phyloP scores from a whole-genome alignment of 176 grass and related monocot genomes.

The Juncus inflexus region DNA sequence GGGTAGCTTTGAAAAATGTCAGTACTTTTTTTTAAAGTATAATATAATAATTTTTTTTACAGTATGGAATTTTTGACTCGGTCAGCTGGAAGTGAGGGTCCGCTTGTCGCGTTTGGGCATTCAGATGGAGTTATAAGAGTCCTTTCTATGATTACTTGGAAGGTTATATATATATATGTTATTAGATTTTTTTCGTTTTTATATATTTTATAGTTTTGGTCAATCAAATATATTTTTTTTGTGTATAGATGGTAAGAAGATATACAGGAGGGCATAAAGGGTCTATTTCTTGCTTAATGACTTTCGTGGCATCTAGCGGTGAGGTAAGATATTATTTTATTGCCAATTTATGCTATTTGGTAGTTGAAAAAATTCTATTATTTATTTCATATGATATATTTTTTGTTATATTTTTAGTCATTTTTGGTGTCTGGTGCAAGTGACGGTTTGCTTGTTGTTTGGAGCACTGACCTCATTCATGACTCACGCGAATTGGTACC shows the following conservation, averaged over 20 bases:
- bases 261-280: constrained; percentile 99
- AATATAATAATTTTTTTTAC: neutral
- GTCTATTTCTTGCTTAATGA: constrained; percentile 91
- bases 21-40: neutral
- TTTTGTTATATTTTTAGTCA: constrained; percentile 47
- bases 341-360: constrained; percentile 21
- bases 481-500: constrained; percentile 91
- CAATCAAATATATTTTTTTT: neutral
- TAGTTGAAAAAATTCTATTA: neutral
- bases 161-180: constrained; percentile 45
- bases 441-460: constrained; percentile 92
- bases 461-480: constrained; percentile 94
- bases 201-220: too few relatives aligned
- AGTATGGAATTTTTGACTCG: constrained; percentile 97
- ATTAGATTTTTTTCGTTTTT: constrained; percentile 31
- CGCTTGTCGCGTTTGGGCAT: constrained; percentile 87
- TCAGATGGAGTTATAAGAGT: constrained; percentile 99
- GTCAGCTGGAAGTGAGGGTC: constrained; percentile 81
- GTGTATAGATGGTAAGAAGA: constrained; percentile 80
- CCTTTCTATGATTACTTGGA: constrained; percentile 99
- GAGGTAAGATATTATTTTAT: constrained; percentile 50
- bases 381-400: neutral
- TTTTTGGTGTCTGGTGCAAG: constrained; percentile 95
- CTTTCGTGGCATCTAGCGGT: constrained; percentile 79
- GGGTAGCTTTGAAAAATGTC: neutral